Evolutionary conservation across 371 early-diverging fungal genomes (phyloP), one percentile per base, ranked within the genome.

Genomic region (Furculomyces boomerangus): DNA sequence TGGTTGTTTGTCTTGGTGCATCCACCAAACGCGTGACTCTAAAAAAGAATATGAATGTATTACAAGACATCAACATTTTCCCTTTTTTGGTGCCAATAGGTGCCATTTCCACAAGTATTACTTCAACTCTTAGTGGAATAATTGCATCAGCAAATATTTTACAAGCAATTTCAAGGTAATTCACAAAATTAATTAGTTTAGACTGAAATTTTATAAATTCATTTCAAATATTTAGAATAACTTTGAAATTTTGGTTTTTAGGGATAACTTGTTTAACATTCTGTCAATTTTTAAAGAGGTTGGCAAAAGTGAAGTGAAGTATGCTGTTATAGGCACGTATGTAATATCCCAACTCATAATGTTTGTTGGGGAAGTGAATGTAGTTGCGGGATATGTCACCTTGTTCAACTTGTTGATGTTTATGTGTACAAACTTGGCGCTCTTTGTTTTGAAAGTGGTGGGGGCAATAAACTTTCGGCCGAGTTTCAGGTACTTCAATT

Each of bases 381-480:
- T 69, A 1, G 71, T 80, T 7, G 81, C 80, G 3, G 70, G 76
- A 2, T 71, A 72, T 54, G 74, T 77, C 10, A 77, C 81, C 7
- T 66, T 77, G 61, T 71, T 75, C 31, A 72, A 70, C 16, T 67
- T 80, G 26, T 57, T 79, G 51, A 77, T 73, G 39, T 79, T 72
- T 55, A 60, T 65, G 50, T 70, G 74, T 50, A 66, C 76, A 54
- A 80, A 80, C 56, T 58, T 80, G 27, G 81, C 81, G 20, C 78
- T 77, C 51, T 66, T 75, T 48, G 62, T 78, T 31, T 73, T 80
- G 50, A 76, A 74, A 57, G 61, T 76, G 41, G 72, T 75, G 1
- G 70, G 75, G 0, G 77, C 79, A 3, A 77, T 77, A 43, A 80
- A 80, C 55, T 80, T 79, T 55, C 71, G 81, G 24, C 81, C 81